Evolutionary conservation across 352 stramenopile species (phyloP), one percentile per base, ranked within the genome.

Genomic region (Hyphochytrium catenoides): DNA sequence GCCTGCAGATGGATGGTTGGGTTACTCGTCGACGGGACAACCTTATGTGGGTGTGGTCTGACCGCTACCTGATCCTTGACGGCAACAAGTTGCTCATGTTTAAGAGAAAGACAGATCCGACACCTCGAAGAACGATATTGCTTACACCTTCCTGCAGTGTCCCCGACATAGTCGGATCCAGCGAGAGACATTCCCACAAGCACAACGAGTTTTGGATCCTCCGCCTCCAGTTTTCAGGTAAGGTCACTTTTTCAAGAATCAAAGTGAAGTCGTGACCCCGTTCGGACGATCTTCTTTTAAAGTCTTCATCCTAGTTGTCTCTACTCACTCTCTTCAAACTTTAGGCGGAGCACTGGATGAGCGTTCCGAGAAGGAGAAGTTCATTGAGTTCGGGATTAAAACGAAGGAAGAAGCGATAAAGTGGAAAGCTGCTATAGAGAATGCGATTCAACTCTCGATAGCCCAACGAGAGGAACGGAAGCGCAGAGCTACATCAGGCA

Each of bases 101-200:
- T 47, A 64, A 69, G 42, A 79, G 77, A 52, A 67, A 68, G 32
- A 68, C 67, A 4, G 70, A 84, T 34, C 67, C 65, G 6, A 62
- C 70, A 3, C 70, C 70, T 26, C 57, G 68, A 27, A 66, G 68
- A 24, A 82, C 70, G 8, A 81, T 81, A 51, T 62, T 84, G 40
- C 56, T 84, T 31, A 84, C 65, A 19, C 64, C 81, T 31, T 62
- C 50, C 31, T 84, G 70, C 37, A 42, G 71, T 4, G 66, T 82
- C 25, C 72, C 66, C 24, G 51, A 46, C 12, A 65, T 84, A 18
- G 81, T 79, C 34, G 81, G 79, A 42, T 81, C 67, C 26, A 68
- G 82, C 39, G 70, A 84, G 50, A 84, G 79, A 49, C 68, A 84
- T 52, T 71, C 70, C 26, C 70, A 84, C 42, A n/a, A n/a, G n/a